Base-by-base conservation (phyloP, 2,329 filamentous ascomycete genomes). In the Penicillium capsulatum region DNA sequence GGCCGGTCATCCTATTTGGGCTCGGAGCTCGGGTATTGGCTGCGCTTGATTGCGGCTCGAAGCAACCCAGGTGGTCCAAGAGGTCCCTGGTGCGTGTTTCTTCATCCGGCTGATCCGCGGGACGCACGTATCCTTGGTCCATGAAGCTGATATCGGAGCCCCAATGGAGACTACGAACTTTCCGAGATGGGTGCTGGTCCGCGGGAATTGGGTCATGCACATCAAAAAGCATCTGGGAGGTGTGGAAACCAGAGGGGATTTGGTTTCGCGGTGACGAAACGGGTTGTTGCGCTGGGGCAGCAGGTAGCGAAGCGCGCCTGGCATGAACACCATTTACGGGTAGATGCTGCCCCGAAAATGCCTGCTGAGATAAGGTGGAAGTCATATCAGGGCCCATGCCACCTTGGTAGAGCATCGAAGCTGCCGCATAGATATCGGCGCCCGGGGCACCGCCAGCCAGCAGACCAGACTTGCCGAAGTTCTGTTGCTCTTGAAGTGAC, bases 131-230 rank as follows among this genome's bases (percentile, higher is more conserved):
- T n/a, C 72, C 74, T 51, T 78, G 76, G 4, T 71, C 59, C 45
- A 68, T 73, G 57, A 87, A 87, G 41, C 70, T 77, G n/a, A 73
- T 60, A 60, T 87, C 83, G 1, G 83, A 83, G 7, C 83, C 83
- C 76, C 80, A 86, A 45, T 77, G 76, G 31, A 84, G 69, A 36
- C 61, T 55, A 8, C 60, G 57, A 14, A 53, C 54, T 71, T 54
- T 70, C 41, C 63, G 59, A 37, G 58, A 64, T 24, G 63, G 63
- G 54, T 62, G 63, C 43, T 63, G 61, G 44, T 63, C 63, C 14
- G 51, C 51, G 2, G 58, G 54, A 16, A 60, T 54, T 2, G 61
- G 58, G 22, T 66, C 55, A 22, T 57, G 58, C 4, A 60, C 54
- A 44, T 65, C 63, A 26, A 66, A 66, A 9, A 63, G 55, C 60